phyloP scores from a whole-genome alignment of 805 yeast genomes.

The Metschnikowia kunwiensis region DNA sequence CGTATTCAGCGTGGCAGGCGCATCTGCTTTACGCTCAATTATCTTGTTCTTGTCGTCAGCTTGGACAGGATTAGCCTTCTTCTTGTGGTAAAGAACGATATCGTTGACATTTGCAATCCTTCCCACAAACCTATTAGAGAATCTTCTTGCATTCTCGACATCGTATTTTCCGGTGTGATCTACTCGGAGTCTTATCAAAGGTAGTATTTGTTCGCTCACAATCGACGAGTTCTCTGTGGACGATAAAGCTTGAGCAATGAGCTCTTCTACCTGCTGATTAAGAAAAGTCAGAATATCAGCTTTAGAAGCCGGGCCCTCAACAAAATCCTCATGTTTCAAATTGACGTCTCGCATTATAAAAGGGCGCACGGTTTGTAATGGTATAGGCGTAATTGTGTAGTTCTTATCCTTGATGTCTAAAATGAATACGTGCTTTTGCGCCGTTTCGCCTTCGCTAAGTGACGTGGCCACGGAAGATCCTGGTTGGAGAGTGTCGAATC shows the following conservation, averaged over 20 bases:
- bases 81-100: constrained; percentile 67
- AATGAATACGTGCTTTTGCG: constrained; percentile 70
- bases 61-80: constrained; percentile 24
- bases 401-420: constrained; percentile 59
- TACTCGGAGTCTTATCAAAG: constrained; percentile 76
- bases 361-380: constrained; percentile 73
- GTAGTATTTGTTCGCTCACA: no score
- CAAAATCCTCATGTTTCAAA: constrained; percentile 50
- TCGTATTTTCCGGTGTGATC: constrained; percentile 91
- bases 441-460: constrained; percentile 77
- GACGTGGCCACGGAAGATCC: constrained; percentile 95
- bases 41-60: constrained; percentile 8
- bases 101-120: constrained; percentile 88
- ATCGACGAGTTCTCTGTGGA: background rate
- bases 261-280: constrained; percentile 57
- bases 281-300: constrained; percentile 60
- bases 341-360: constrained; percentile 69
- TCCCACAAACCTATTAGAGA: constrained; percentile 88
- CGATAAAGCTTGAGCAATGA: constrained; percentile 40
- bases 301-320: constrained; percentile 59
- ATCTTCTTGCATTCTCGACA: constrained; percentile 85
- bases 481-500: constrained; percentile 81
- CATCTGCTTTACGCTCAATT: constrained; percentile 14
- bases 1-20: constrained; percentile 15
- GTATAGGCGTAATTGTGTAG: constrained; percentile 56